Conservation (phyloP, 345 rosid species). For the Linum usitatissimum region DNA sequence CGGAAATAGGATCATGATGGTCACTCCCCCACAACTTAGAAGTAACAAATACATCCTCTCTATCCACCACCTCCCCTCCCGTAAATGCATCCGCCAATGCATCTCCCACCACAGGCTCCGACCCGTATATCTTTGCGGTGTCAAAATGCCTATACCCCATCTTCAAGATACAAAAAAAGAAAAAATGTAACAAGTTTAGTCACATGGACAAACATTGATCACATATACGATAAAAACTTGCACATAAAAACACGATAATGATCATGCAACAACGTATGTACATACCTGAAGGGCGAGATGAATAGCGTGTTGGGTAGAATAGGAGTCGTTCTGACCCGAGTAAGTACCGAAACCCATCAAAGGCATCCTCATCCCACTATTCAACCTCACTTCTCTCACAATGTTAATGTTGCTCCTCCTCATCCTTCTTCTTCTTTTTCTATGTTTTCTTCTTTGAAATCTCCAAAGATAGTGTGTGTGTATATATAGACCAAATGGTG, state of each 20-base stretch:
- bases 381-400: slow-evolving; percentile 32
- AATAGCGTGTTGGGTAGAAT: slow-evolving; percentile 47
- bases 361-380: slow-evolving; percentile 54
- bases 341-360: slow-evolving; percentile 73
- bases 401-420: slow-evolving; percentile 30
- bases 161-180: slow-evolving; percentile 21
- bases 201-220: too few relatives aligned
- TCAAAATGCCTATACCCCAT: slow-evolving; percentile 85
- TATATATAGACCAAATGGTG: slow-evolving; percentile 14
- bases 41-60: slow-evolving; percentile 66
- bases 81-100: slow-evolving; percentile 42
- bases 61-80: slow-evolving; percentile 23
- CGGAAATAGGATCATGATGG: slow-evolving; percentile 69
- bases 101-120: slow-evolving; percentile 72
- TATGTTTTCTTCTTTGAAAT: background rate
- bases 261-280: background rate
- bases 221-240: too few relatives aligned
- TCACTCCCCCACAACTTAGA: slow-evolving; percentile 82
- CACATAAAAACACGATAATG: too few relatives aligned
- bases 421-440: background rate
- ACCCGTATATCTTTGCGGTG: slow-evolving; percentile 74
- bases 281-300: slow-evolving; percentile 60
- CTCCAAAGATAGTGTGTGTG: background rate
- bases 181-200: too few relatives aligned
- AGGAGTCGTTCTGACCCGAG: slow-evolving; percentile 31